These are phyloP conservation scores for Coemansia sp. DNA, from an alignment of 192 early-diverging fungal genomes.

Conservation along the genomic window DNA sequence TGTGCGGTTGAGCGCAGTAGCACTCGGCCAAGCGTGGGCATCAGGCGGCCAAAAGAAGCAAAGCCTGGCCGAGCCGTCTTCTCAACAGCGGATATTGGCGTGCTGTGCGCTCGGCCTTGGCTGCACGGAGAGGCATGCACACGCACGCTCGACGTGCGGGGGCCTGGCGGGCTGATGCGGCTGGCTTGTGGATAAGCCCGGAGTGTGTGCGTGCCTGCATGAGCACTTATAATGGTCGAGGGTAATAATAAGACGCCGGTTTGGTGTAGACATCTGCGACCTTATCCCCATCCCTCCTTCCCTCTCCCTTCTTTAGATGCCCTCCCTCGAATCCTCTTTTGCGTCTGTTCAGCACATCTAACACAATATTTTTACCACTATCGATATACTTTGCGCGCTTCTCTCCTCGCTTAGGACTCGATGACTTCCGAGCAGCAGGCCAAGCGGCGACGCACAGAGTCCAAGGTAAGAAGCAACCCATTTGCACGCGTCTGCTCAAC, in stretches of 20 bases:
- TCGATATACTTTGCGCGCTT: constrained; percentile 18
- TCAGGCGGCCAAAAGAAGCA: not conserved
- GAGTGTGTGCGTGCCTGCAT: constrained; percentile 11
- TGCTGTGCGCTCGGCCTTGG: constrained; percentile 3
- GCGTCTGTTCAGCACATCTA: constrained; percentile 1
- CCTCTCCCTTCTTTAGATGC: constrained; percentile 12
- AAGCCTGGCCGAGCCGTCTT: not conserved
- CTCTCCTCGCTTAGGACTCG: constrained; percentile 27
- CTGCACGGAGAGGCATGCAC: constrained; percentile 4
- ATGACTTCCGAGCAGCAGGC: constrained; percentile 49
- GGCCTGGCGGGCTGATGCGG: constrained; percentile 2
- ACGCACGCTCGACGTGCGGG: not conserved
- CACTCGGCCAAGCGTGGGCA: not conserved
- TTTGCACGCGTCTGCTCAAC: not conserved
- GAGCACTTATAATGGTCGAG: constrained; percentile 14
- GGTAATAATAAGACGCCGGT: constrained; percentile 21
- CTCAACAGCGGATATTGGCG: not conserved
- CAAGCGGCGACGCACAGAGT: constrained; percentile 53
- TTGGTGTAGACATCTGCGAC: constrained; percentile 27
- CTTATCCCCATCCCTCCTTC: constrained; percentile 16
- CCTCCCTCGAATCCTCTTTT: constrained; percentile 15
- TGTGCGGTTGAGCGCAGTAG: constrained; percentile 6
- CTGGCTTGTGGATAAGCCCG: constrained; percentile 4
- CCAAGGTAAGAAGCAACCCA: constrained; percentile 40
- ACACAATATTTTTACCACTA: constrained; percentile 15